Base-by-base conservation (phyloP, 169 alveolate species). In the Eimeria zaria region DNA sequence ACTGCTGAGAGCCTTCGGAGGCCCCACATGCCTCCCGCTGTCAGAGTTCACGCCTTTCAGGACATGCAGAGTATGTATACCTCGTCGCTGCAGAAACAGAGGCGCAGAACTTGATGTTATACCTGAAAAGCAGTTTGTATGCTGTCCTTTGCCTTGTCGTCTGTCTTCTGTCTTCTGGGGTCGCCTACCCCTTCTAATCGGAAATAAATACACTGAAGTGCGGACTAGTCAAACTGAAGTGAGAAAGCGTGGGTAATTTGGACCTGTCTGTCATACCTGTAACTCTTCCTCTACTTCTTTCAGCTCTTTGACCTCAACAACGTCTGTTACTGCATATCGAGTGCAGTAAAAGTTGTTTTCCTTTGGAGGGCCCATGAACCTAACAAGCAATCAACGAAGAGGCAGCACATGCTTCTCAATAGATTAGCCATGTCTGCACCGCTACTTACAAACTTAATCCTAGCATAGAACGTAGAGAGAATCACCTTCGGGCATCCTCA, bases 31-130 rank as follows among this genome's bases (percentile, higher is more conserved):
- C 62, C 91, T 11, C 39, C 88, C 96, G 71, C 96, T 91, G 91
- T 91, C 96, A 20, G 91, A 74, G 96, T 91, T 91, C 58, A 53
- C 48, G 48, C 96, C 96, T 18, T 83, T 85, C 84, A 91, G 84
- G n/a, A 91, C 96, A 39, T 51, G 96, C 51, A 91, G 74, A 7
- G 78, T 81, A 27, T 41, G 53, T 22, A 91, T 67, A 33, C 87
- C 81, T 46, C 96, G 85, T 24, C 88, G 30, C 96, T 91, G 91
- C 80, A 46, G 39, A 41, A 41, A 55, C 12, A 9, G 39, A 41
- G 4, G 8, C 58, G 39, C 87, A 76, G 39, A 76, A 14, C 78
- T 69, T 44, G 62, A 22, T 12, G 51, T 22, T 46, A 24, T 41
- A 39, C 44, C 60, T 6, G 39, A 44, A 76, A 11, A 39, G 60